Base-by-base conservation (phyloP, 495 filamentous ascomycete genomes). In the Viridothelium virens region DNA sequence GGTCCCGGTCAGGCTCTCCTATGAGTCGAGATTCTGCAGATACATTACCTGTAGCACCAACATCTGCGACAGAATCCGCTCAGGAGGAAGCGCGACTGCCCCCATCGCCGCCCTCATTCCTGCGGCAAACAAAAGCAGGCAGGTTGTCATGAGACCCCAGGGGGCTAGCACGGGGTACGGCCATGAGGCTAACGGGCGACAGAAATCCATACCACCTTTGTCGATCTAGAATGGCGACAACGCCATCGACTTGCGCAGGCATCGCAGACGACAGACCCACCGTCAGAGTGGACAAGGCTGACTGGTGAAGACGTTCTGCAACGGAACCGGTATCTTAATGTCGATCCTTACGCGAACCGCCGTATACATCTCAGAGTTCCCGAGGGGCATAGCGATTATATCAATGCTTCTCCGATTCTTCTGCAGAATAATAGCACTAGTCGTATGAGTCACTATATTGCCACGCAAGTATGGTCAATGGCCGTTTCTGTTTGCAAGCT, bases 371-470 rank as follows among this genome's bases (percentile, higher is more conserved):
- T 99, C 33, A 83, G 83, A 41, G 94, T 97, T 2, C 88, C 90
- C 11, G 84, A 87, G 38, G 91, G 88, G 14, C 78, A 87, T 65
- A 86, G 86, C 69, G 90, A 97, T 75, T 99, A 97, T 77, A 95
- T 97, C 80, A 99, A 99, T 74, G 94, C 94, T 25, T 96, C 91
- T 7, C 91, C 92, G 25, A 95, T 99, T 56, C 71, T 81, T 5
- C 79, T 97, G 37, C 78, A 76, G 44, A 84, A 85, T 65, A 82
- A 84, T 7, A 76, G 79, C 10, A 81, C 84, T 16, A 71, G 76
- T 46, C 74, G 77, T 48, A 74, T 81, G 62, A 79, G 81, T 65
- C 82, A 76, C 56, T 91, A 87, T 72, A 90, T 91, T 70, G 87
- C 82, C 64, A 92, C 80, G 59, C 87, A 83, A 80, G 89, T 81